A percentile compares a stretch with the other conserved stretches of the same genome.
These are phyloP conservation scores for Pythium periplocum DNA, from an alignment of 352 stramenopile genomes.

Conservation along the genomic window DNA sequence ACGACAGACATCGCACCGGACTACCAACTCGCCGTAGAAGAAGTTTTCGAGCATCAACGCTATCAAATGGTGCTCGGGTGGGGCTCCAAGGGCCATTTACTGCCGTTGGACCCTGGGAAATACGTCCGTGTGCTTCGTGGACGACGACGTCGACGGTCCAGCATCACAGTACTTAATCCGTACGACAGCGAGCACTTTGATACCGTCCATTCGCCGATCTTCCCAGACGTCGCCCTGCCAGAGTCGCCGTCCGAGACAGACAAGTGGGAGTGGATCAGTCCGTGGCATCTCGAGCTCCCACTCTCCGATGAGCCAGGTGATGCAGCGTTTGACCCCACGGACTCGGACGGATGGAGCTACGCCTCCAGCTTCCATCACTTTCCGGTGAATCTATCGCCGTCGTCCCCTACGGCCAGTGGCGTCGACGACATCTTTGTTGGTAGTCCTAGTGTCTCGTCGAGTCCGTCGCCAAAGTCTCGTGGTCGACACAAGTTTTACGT, in stretches of 20 bases:
- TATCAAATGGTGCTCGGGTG: conserved; percentile 68
- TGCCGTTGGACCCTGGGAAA: conserved; percentile 66
- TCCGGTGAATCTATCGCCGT: background rate
- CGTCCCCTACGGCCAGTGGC: background rate
- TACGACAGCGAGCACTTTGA: conserved; percentile 23
- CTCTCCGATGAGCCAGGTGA: no score
- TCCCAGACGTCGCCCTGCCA: conserved; percentile 50
- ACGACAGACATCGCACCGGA: background rate
- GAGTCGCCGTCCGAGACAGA: conserved; percentile 6
- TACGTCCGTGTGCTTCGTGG: conserved; percentile 42
- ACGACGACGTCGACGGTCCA: conserved; percentile 4
- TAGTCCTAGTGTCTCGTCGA: conserved; percentile 2
- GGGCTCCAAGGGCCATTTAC: conserved; percentile 67
- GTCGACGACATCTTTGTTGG: no score
- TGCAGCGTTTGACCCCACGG: background rate
- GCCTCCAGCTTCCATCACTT: conserved; percentile 61
- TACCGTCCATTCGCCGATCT: conserved; percentile 36
- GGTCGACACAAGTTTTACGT: conserved; percentile 42
- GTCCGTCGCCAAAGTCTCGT: conserved; percentile 13
- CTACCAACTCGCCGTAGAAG: conserved; percentile 21
- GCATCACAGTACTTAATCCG: background rate
- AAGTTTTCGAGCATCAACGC: conserved; percentile 68
- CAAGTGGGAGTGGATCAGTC: conserved; percentile 68
- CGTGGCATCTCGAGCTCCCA: conserved; percentile 53
- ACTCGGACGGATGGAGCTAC: conserved; percentile 64